Percentiles rank a stretch among this genome's conserved stretches.
phyloP scores from a whole-genome alignment of 2,329 filamentous ascomycete species.

The Diaporthe humulicola region DNA sequence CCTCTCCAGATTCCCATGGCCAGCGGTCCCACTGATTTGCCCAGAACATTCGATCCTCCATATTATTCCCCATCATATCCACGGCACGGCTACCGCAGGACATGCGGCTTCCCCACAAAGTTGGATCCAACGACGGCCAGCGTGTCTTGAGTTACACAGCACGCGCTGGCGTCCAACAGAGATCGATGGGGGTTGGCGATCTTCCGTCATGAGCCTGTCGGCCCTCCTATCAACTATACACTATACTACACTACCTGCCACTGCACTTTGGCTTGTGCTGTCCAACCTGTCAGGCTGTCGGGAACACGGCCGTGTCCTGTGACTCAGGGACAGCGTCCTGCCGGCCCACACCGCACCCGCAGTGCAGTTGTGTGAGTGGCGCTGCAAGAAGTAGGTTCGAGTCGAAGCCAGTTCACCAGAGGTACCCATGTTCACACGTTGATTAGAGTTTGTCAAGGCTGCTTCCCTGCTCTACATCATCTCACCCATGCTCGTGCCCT shows the following conservation, averaged over 20 bases:
- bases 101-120: constrained; percentile 17
- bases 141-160: constrained; percentile 8
- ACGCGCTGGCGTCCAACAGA: constrained; percentile 6
- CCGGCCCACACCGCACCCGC: constrained; percentile 24
- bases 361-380: constrained; percentile 19
- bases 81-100: constrained; percentile 6
- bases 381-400: neutral
- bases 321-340: constrained; percentile 23
- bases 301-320: constrained; percentile 16
- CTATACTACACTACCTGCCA: no score
- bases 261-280: neutral
- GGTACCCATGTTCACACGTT: constrained; percentile 17
- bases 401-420: neutral
- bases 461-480: constrained; percentile 14
- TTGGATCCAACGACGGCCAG: neutral
- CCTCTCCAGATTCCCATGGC: constrained; percentile 17
- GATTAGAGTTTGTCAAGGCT: constrained; percentile 30
- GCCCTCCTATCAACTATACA: neutral
- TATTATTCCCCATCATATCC: constrained; percentile 31
- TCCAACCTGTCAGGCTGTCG: constrained; percentile 14
- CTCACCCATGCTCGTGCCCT: neutral
- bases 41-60: constrained; percentile 8
- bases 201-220: constrained; percentile 3
- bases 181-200: constrained; percentile 27
- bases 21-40: constrained; percentile 12